Evolutionary conservation across 495 filamentous ascomycete genomes (phyloP).

Genomic region (Aspergillus nidulans): DNA sequence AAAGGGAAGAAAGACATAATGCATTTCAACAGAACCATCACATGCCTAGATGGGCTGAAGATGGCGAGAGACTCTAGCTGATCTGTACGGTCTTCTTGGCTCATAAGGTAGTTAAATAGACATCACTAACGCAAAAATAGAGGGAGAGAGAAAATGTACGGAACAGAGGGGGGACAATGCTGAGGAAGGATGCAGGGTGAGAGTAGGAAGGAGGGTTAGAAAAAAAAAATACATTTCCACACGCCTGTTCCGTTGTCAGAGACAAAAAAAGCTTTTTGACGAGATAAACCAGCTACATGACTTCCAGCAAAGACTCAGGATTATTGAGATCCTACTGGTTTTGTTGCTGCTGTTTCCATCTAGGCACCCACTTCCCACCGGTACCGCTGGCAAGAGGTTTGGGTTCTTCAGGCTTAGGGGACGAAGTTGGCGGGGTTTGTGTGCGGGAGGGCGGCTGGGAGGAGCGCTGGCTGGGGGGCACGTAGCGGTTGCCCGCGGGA

Average conservation of each 20-base stretch:
- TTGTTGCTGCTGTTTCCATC: conserved; percentile 39
- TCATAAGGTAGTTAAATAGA: conserved; percentile 11
- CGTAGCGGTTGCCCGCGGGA: conserved; percentile 29
- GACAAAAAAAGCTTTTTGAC: conserved; percentile 11
- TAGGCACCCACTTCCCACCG: conserved; percentile 40
- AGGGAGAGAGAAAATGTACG: not conserved
- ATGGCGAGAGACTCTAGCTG: conserved; percentile 14
- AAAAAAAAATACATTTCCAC: conserved; percentile 8
- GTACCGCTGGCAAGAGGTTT: conserved; percentile 11
- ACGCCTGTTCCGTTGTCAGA: conserved; percentile 9
- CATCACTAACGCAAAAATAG: conserved; percentile 7
- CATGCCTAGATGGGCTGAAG: not conserved
- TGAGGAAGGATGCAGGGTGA: not conserved
- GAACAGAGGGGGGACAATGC: not conserved
- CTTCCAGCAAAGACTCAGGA: not conserved
- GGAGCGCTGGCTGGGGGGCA: conserved; percentile 33
- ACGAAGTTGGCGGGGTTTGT: conserved; percentile 18
- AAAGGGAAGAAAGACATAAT: conserved; percentile 12
- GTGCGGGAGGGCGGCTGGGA: conserved; percentile 27
- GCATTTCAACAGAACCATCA: conserved; percentile 17
- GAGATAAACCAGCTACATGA: not conserved
- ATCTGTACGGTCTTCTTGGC: conserved; percentile 9
- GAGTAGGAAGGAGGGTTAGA: not conserved
- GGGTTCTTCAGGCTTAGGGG: conserved; percentile 33
- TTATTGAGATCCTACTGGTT: conserved; percentile 23